Evolutionary conservation across 768 basidiomycete genomes (phyloP).

Genomic region (Podaxis pistillaris): DNA sequence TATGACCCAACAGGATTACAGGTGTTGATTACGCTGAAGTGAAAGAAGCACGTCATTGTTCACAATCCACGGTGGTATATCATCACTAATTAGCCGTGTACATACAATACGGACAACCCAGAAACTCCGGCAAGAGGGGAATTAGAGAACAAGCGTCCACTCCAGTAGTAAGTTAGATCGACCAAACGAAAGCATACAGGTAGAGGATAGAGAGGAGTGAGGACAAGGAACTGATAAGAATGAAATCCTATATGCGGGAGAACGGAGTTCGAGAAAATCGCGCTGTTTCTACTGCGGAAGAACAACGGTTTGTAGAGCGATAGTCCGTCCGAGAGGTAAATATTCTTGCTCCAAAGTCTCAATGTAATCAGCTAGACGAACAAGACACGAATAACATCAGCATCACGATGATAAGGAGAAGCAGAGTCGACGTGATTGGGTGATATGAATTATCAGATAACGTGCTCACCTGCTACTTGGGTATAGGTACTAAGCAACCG

Average conservation of each 20-base stretch:
- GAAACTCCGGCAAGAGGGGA: background rate
- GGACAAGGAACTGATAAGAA: background rate
- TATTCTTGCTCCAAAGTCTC: constrained; percentile 12
- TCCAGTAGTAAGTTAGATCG: background rate
- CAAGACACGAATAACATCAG: background rate
- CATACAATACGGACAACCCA: background rate
- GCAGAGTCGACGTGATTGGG: background rate
- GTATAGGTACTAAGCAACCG: constrained; percentile 13
- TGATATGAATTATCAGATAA: background rate
- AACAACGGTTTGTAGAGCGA: background rate
- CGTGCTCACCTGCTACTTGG: constrained; percentile 10
- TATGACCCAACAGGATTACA: too few species aligned
- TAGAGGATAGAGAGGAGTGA: background rate
- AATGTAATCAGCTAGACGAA: constrained; percentile 6
- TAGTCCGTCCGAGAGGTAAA: constrained; percentile 1
- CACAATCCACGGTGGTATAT: background rate
- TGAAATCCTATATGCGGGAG: background rate
- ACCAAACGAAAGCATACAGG: background rate
- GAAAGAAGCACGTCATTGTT: background rate
- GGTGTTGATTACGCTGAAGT: too few species aligned
- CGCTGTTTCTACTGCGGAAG: constrained; percentile 7
- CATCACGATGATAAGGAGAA: background rate
- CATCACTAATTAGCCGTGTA: background rate
- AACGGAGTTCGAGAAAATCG: background rate
- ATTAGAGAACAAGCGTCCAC: background rate